These are phyloP conservation scores for Clonostachys sp. DNA, from an alignment of 2,329 filamentous ascomycete genomes.

Conservation along the genomic window DNA sequence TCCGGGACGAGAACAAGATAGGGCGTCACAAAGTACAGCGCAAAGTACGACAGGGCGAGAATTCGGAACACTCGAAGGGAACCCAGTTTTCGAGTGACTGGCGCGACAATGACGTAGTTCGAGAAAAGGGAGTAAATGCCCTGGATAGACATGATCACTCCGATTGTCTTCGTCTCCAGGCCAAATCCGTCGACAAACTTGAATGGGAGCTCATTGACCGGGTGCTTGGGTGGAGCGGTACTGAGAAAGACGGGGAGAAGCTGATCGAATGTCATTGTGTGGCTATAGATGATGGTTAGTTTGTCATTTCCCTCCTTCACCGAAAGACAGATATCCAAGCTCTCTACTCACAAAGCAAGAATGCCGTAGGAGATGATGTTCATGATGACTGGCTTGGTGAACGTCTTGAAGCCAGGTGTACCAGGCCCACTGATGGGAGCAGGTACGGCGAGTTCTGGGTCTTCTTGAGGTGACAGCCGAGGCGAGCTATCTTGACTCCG, in stretches of 20 bases:
- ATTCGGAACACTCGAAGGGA: conserved; percentile 78
- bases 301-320: conserved; percentile 7
- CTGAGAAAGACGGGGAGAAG: conserved; percentile 89
- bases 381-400: conserved; percentile 79
- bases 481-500: conserved; percentile 55
- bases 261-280: conserved; percentile 95
- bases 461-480: conserved; percentile 26
- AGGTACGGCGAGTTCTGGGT: conserved; percentile 15
- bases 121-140: conserved; percentile 86
- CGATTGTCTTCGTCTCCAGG: conserved; percentile 77
- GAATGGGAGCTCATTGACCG: conserved; percentile 66
- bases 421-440: conserved; percentile 1
- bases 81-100: conserved; percentile 70
- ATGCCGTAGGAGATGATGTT: conserved; percentile 90
- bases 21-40: conserved; percentile 82
- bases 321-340: background rate
- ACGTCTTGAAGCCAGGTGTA: conserved; percentile 44
- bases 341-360: conserved; percentile 77
- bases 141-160: conserved; percentile 82
- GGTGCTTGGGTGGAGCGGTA: conserved; percentile 49
- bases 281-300: conserved; percentile 45
- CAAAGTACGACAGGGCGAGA: conserved; percentile 76
- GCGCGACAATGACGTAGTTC: conserved; percentile 79
- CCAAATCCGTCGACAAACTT: conserved; percentile 85
- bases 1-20: conserved; percentile 84